A percentile compares a stretch with the other conserved stretches of the same genome.
phyloP scores from a whole-genome alignment of 495 filamentous ascomycete species.

The Penicillium salamii region DNA sequence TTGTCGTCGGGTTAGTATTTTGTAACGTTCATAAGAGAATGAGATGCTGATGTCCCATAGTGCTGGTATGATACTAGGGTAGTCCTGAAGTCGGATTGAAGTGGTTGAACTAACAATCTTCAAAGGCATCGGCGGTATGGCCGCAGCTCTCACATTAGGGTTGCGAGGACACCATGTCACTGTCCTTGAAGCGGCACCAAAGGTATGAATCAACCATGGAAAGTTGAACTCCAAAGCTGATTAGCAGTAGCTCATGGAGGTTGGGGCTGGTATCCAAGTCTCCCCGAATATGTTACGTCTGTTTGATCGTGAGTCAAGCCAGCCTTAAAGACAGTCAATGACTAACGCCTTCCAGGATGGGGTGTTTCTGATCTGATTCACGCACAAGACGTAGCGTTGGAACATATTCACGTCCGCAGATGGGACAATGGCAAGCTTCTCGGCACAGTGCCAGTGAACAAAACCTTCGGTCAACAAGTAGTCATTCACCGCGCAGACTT shows the following conservation, averaged over 20 bases:
- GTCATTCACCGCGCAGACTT: slow-evolving; percentile 46
- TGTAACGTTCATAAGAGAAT: not conserved
- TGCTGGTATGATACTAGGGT: slow-evolving; percentile 29
- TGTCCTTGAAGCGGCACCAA: slow-evolving; percentile 37
- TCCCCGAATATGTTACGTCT: slow-evolving; percentile 75
- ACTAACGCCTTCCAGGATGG: slow-evolving; percentile 30
- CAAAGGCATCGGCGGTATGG: slow-evolving; percentile 61
- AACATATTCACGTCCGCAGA: slow-evolving; percentile 42
- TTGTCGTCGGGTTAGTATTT: slow-evolving; percentile 34
- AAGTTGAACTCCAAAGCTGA: slow-evolving; percentile 3
- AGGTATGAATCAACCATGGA: slow-evolving; percentile 16
- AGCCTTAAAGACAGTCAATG: not conserved
- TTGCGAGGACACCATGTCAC: slow-evolving; percentile 46
- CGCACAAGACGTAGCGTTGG: slow-evolving; percentile 35
- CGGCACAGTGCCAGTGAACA: slow-evolving; percentile 38
- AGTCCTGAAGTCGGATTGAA: not conserved
- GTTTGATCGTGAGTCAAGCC: slow-evolving; percentile 49
- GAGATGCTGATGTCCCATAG: slow-evolving; percentile 19
- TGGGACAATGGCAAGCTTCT: slow-evolving; percentile 42
- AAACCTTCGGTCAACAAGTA: slow-evolving; percentile 39
- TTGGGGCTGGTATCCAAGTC: slow-evolving; percentile 78
- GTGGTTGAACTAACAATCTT: not conserved
- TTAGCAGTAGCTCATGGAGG: slow-evolving; percentile 46
- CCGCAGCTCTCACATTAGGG: slow-evolving; percentile 59
- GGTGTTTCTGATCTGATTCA: slow-evolving; percentile 41